Evolutionary conservation across 352 stramenopile species (phyloP), one percentile per base, ranked within the genome.

Genomic region (Nothophytophthora sp.): DNA sequence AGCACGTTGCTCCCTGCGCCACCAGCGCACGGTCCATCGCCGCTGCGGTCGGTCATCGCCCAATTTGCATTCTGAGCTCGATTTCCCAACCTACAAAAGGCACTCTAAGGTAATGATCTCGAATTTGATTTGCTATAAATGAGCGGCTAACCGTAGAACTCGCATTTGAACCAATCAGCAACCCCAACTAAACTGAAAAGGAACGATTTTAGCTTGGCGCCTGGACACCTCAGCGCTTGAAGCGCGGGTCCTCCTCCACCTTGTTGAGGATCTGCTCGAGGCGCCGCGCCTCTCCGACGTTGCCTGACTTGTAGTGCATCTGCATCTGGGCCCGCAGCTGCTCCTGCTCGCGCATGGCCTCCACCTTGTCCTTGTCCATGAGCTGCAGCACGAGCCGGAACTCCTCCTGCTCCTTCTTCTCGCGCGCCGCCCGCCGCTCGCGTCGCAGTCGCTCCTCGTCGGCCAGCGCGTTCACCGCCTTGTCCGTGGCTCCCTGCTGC

Each of bases 281-380:
- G n/a, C 86, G 80, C 10, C 88, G 73, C 25, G 90, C 88, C 50
- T 92, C 90, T 23, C 55, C 64, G 33, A 95, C 81, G 45, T 97
- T 92, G 40, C 88, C 88, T 4, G 82, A 70, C 67, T 96, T 96
- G 73, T 96, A 96, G 58, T 92, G 81, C 70, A 93, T 73, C 50
- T 95, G 88, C 86, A 97, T 95, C 63, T 97, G 66, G 15, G 82
- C 67, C 19, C 83, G 80, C 7, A 97, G 70, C 35, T 82, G 64
- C 54, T 95, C 84, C 67, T 95, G 85, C 19, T 78, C 58, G 12
- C 86, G 86, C 87, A 97, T 97, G 55, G 73, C 70, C 37, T 93
- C 81, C 52, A 92, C 85, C 67, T 96, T 96, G 40, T 81, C 61
- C 39, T 74, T 85, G 70, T 93, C 84, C 81, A 91, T 92, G 57